Base-by-base conservation (phyloP, 225 moss, liverwort and hornwort genomes). In the Antitrichia curtipendula region DNA sequence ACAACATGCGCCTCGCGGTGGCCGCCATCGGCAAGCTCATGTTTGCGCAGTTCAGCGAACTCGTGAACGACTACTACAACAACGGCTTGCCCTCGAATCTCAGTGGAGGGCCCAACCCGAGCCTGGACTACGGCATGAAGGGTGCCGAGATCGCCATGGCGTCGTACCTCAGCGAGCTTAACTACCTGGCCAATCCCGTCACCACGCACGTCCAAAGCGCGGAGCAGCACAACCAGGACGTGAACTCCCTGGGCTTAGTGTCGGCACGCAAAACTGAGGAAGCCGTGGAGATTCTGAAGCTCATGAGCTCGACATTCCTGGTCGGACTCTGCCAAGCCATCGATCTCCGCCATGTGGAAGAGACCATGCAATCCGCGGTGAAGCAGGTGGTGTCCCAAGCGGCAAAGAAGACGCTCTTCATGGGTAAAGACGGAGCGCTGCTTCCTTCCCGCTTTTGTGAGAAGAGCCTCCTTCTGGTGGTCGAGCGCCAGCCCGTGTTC, bases 131-230 rank as follows among this genome's bases (percentile, higher is more conserved):
- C 64, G 95, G 95, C 27, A 91, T 95, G 90, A 94, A 95, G 69
- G 95, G 95, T 12, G 95, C 93, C 5, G 95, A 95, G 81, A 95
- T 95, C 34, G 93, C 95, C 6, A 95, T 95, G 95, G 82, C 92
- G 20, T 54, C 92, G 5, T 95, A 95, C 79, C 90, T 92, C 12
- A 90, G 89, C 14, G 95, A 95, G 86, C 90, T 95, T 5, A 92
- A 92, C 70, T 94, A 91, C 71, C 83, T 95, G 36, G 95, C 95
- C 23, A 95, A 95, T 72, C 94, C 93, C 2, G 94, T 95, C 63
- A 93, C 94, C 62, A 92, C 92, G 18, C 95, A 66, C 86, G 92
- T 92, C 6, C 94, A 95, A 36, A 93, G 93, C n/a, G 92, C 95
- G 3, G 95, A 95, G 88, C 89, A 94, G 50, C 90, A 94, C 60